A percentile compares a stretch with the other conserved stretches of the same genome.
Evolutionary conservation across 2,329 filamentous ascomycete genomes (phyloP).

Genomic region (Neopestalotiopsis sp.): DNA sequence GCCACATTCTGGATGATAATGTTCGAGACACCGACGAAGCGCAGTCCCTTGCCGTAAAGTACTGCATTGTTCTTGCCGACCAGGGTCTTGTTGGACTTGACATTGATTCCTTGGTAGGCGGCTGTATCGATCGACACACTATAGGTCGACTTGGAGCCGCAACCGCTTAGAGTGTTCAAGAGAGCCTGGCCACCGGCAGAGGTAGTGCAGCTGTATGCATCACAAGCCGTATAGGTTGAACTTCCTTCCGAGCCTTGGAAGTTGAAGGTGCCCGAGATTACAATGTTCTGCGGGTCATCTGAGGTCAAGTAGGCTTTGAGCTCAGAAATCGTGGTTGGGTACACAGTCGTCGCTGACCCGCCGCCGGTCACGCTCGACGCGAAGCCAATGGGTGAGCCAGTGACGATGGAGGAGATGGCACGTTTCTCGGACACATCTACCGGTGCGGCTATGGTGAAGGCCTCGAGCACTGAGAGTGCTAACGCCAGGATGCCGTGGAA

Average conservation of each 20-base stretch:
- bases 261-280: constrained; percentile 51
- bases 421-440: neutral
- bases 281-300: constrained; percentile 49
- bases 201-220: constrained; percentile 13
- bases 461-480: neutral
- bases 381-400: constrained; percentile 16
- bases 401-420: constrained; percentile 6
- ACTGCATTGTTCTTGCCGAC: constrained; percentile 55
- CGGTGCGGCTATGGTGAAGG: neutral
- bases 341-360: constrained; percentile 49
- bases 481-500: neutral
- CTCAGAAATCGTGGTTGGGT: constrained; percentile 49
- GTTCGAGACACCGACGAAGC: constrained; percentile 55
- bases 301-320: constrained; percentile 55
- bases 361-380: constrained; percentile 52
- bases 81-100: constrained; percentile 34
- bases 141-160: constrained; percentile 20
- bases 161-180: constrained; percentile 18
- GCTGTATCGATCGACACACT: constrained; percentile 55
- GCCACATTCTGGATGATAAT: constrained; percentile 64
- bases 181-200: constrained; percentile 16
- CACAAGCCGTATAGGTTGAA: constrained; percentile 48
- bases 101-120: constrained; percentile 25
- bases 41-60: constrained; percentile 60
- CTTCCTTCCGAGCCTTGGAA: constrained; percentile 52